Evolutionary conservation across 2,329 filamentous ascomycete species (phyloP), one percentile per base, ranked within the genome.

Genomic region (Fusarium continuum): DNA sequence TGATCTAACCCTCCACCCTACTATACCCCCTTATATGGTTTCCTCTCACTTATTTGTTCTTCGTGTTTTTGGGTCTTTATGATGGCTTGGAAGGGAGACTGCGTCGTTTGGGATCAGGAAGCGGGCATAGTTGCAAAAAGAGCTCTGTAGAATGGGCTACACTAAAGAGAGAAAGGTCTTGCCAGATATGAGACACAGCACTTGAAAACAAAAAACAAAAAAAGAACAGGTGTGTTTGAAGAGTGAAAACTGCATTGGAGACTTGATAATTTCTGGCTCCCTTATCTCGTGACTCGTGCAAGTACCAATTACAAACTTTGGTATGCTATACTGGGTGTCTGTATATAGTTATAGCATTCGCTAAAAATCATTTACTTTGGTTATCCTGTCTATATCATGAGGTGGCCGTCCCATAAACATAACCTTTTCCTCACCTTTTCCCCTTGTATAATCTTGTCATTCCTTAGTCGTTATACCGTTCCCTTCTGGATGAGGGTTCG

Each of bases 341-440:
- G 26, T 13, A 35, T 28, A 41, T 20, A 32, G 40, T 38, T 38
- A 19, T 40, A 40, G 17, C 32, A 35, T 34, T 31, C 39, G 47
- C 47, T 51, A 25, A 44, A n/a, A 51, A 46, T 50, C 28, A 43
- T 43, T 35, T 38, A 46, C 31, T 52, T 17, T 41, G 22, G 13
- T 38, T 46, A 54, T 52, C 43, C 50, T 54, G 25, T 50, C 35
- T 65, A 39, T 43, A 53, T 57, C 55, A 39, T 62, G 29, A 51
- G n/a, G 45, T 34, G 11, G 26, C 40, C 29, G 13, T 60, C 29
- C 29, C 26, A 29, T 32, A 32, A n/a, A 25, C 26, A 29, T 32
- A 32, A n/a, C 22, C 31, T 13, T 13, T 44, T 32, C 35, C 29
- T 48, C 22, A 7, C 16, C 17, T 36, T 32, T 50, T 40, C 14